phyloP scores from a whole-genome alignment of 2,329 filamentous ascomycete species.

The Bipolaris oryzae region DNA sequence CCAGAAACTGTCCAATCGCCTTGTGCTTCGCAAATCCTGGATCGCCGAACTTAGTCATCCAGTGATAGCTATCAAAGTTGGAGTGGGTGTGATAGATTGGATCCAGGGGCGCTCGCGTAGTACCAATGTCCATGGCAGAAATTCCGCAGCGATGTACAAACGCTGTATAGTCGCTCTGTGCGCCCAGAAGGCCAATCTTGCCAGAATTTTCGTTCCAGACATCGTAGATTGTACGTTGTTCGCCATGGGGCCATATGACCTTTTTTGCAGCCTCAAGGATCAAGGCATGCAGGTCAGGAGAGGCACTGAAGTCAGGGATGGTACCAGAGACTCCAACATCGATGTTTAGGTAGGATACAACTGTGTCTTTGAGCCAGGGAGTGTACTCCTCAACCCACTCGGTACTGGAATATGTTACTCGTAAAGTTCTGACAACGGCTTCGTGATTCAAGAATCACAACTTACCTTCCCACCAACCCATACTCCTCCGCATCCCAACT shows the following conservation, averaged over 20 bases:
- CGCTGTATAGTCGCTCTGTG: constrained; percentile 54
- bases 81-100: constrained; percentile 56
- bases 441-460: background rate
- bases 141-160: constrained; percentile 53
- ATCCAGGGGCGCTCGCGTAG: constrained; percentile 43
- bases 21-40: constrained; percentile 56
- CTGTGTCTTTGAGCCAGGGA: constrained; percentile 52
- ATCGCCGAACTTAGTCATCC: constrained; percentile 59
- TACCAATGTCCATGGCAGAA: constrained; percentile 50
- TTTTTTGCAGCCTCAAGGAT: constrained; percentile 45
- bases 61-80: constrained; percentile 55
- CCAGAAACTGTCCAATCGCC: constrained; percentile 55
- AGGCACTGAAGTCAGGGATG: constrained; percentile 45
- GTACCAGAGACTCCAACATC: constrained; percentile 56
- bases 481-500: constrained; percentile 54
- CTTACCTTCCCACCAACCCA: constrained; percentile 35
- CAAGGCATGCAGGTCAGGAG: constrained; percentile 49
- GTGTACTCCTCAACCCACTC: constrained; percentile 58
- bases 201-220: constrained; percentile 48
- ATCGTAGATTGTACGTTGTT: constrained; percentile 53
- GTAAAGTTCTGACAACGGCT: background rate
- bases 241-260: constrained; percentile 46
- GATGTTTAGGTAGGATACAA: constrained; percentile 56
- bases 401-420: constrained; percentile 34
- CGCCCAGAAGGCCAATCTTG: constrained; percentile 51